These are phyloP conservation scores for Colletotrichum spinosum DNA, from an alignment of 2,329 filamentous ascomycete genomes.

Conservation along the genomic window DNA sequence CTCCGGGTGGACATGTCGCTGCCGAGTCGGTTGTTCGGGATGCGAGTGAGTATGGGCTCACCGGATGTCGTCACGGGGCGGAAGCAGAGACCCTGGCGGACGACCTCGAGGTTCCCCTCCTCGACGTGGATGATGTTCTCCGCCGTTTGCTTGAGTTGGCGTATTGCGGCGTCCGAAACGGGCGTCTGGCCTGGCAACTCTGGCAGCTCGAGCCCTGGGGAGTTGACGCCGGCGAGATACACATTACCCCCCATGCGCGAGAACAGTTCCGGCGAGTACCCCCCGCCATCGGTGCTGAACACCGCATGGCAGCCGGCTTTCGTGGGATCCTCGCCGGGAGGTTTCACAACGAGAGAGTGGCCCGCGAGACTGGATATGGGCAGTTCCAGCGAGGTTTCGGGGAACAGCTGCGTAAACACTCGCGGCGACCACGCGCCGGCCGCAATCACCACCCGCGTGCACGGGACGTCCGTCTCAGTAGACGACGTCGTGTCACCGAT, in stretches of 20 bases:
- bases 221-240: constrained; percentile 80
- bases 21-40: constrained; percentile 69
- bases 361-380: constrained; percentile 74
- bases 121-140: constrained; percentile 58
- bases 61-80: constrained; percentile 75
- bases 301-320: constrained; percentile 71
- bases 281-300: constrained; percentile 69
- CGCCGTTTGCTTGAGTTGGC: constrained; percentile 61
- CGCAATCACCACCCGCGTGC: constrained; percentile 73
- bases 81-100: constrained; percentile 78
- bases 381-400: constrained; percentile 61
- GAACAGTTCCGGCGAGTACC: constrained; percentile 79
- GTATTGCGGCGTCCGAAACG: constrained; percentile 56
- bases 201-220: constrained; percentile 69
- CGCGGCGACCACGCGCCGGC: constrained; percentile 78
- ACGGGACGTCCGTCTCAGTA: constrained; percentile 66
- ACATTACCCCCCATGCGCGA: constrained; percentile 74
- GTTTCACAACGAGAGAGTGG: constrained; percentile 76
- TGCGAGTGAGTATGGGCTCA: constrained; percentile 69
- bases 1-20: constrained; percentile 54
- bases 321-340: constrained; percentile 60
- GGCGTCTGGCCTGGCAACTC: constrained; percentile 61
- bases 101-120: constrained; percentile 67
- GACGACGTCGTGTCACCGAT: constrained; percentile 58
- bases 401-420: constrained; percentile 76